Base-by-base conservation (phyloP, 2,329 filamentous ascomycete species). In the Pseudocercospora eumusae region DNA sequence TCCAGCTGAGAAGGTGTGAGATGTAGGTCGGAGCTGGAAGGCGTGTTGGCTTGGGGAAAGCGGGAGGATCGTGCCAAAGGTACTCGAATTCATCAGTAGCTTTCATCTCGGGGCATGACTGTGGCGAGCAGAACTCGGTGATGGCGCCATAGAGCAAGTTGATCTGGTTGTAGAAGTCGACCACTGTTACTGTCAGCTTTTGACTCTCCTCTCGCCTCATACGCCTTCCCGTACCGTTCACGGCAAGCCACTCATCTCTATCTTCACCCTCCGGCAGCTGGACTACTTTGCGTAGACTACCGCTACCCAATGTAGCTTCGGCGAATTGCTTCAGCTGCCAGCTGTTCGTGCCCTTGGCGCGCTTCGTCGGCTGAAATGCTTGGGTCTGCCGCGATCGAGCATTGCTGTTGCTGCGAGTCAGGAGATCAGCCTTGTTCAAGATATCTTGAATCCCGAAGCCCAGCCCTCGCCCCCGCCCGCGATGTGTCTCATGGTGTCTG, bases 11-110 rank as follows among this genome's bases (percentile, higher is more conserved):
- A 70, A 99, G 83, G 77, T 98, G 92, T 78, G 98, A 95, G 73
- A 99, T 96, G 79, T 99, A 99, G 71, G 93, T 91, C 9, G 95
- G 95, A 2, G 95, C 95, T 2, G 95, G 86, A 90, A 99, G 97
- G 82, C 98, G 98, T 65, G 96, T 99, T 20, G 95, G 95, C 64
- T 92, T 88, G 79, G 96, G 96, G 83, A 88, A 99, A 75, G 91
- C 89, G 72, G 96, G 92, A 64, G 84, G 90, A 78, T 99, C 93
- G 80, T 99, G 95, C 95, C 95, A 99, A 68, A 99, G 88, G 78
- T 99, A 99, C 78, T 99, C 95, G 78, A 98, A 99, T 89, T 99
- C 95, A 80, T 99, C 96, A 9, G 95, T 99, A n/a, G 95, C 95
- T 79, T 99, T 99, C 95, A 99, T 99, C 80, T 98, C 95, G 0